Evolutionary conservation across 352 stramenopile species (phyloP), one percentile per base, ranked within the genome.

Genomic region (Phytophthora fragariae): DNA sequence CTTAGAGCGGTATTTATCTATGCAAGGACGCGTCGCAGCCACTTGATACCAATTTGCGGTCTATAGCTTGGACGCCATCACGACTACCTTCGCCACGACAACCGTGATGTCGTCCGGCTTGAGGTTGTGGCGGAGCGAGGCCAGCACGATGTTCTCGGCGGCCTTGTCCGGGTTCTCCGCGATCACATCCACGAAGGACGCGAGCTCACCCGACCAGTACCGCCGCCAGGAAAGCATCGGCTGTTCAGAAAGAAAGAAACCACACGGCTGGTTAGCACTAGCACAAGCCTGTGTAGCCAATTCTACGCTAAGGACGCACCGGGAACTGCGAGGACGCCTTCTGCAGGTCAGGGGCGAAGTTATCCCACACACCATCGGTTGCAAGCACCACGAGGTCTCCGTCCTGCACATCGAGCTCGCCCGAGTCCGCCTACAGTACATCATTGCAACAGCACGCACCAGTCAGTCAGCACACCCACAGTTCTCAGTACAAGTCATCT

Each of bases 341-440:
- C 49, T 84, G 64, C 1, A 94, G 78, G 52, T 90, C 77, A 0
- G 81, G 76, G 8, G 83, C 71, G 65, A 94, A 94, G 69, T 94
- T 94, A 73, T 94, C 88, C 88, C 88, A 94, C 19, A 94, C 86
- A 27, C 88, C 88, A 73, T 94, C 88, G 6, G 88, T 93, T n/a
- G 88, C 88, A 8, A 93, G 73, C 31, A 94, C 86, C 41, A 94
- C 85, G 56, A 94, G 70, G 64, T 94, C 88, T 72, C 88, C 88
- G 54, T 87, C 82, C 44, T 93, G 68, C n/a, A 94, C 79, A 31
- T 89, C 81, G 17, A 94, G 77, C 37, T 91, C 85, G 7, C 88
- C 85, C 19, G 82, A 91, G 58, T 93, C 85, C 31, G 86, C 85
- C 88, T 94, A 31, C 17, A 54, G 35, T 41, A 14, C 8, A 41